phyloP scores from a whole-genome alignment of 2,329 filamentous ascomycete genomes.

The Thyridium curvatum region DNA sequence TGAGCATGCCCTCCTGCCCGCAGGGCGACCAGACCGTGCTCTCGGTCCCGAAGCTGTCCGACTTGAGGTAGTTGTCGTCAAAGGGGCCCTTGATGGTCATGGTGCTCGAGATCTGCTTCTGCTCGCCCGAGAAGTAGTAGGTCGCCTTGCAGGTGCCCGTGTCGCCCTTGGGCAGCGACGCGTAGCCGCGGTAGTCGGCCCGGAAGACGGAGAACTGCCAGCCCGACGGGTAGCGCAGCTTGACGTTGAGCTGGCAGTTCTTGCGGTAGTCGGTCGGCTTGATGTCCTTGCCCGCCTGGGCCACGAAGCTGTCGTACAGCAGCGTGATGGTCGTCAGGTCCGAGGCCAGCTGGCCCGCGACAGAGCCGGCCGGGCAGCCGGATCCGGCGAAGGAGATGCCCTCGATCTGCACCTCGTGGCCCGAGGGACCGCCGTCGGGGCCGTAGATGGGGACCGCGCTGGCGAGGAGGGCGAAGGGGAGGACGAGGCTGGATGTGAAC shows the following conservation, averaged over 20 bases:
- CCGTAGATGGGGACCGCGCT: constrained; percentile 3
- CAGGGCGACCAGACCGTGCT: constrained; percentile 46
- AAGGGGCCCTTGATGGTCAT: constrained; percentile 35
- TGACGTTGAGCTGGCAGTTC: constrained; percentile 48
- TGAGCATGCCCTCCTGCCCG: constrained; percentile 39
- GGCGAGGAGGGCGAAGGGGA: constrained; percentile 3
- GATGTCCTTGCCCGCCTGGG: constrained; percentile 37
- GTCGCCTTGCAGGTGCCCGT: constrained; percentile 42
- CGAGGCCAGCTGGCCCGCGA: constrained; percentile 14
- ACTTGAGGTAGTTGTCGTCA: constrained; percentile 33
- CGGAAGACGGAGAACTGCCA: constrained; percentile 47
- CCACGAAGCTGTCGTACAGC: constrained; percentile 45
- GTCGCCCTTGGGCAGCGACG: constrained; percentile 35
- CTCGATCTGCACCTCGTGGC: constrained; percentile 16
- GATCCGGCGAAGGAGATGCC: constrained; percentile 18
- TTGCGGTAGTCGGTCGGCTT: constrained; percentile 36
- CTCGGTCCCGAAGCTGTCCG: constrained; percentile 35
- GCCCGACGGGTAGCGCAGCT: constrained; percentile 42
- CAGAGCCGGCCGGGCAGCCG: constrained; percentile 17
- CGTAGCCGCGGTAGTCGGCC: constrained; percentile 46
- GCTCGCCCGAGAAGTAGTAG: constrained; percentile 45
- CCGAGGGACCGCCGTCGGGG: constrained; percentile 10
- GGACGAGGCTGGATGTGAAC: neutral
- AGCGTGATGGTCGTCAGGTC: constrained; percentile 33
- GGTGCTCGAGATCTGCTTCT: constrained; percentile 30